A percentile compares a stretch with the other conserved stretches of the same genome.
phyloP scores from a whole-genome alignment of 1,284 basidiomycete genomes.

The Schizopora paradoxa region DNA sequence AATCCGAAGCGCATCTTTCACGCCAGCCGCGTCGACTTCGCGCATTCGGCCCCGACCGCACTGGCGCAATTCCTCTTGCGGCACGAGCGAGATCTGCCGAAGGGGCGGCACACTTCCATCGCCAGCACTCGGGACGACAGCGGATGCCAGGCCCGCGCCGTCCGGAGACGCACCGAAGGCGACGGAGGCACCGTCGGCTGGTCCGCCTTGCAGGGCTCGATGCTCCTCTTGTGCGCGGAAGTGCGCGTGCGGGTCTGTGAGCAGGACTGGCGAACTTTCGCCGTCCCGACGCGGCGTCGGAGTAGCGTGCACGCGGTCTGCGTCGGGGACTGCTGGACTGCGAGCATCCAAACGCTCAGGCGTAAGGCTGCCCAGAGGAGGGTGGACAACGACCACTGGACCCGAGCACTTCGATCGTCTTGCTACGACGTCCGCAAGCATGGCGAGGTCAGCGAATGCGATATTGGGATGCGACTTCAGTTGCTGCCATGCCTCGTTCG shows the following conservation, averaged over 20 bases:
- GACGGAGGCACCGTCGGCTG: neutral
- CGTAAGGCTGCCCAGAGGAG: constrained; percentile 45
- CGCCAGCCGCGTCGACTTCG: constrained; percentile 73
- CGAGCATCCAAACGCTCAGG: constrained; percentile 37
- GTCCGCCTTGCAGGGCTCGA: constrained; percentile 26
- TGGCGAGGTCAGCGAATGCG: constrained; percentile 66
- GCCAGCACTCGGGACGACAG: constrained; percentile 1
- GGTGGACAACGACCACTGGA: constrained; percentile 61
- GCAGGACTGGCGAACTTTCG: constrained; percentile 30
- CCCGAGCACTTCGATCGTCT: constrained; percentile 75
- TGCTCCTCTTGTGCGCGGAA: constrained; percentile 39
- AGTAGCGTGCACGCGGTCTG: too few relatives aligned
- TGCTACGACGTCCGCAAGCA: constrained; percentile 82
- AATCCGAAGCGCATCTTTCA: constrained; percentile 72
- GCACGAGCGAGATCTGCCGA: constrained; percentile 42
- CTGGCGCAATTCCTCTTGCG: constrained; percentile 53
- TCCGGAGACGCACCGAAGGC: neutral
- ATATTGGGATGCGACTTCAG: constrained; percentile 87
- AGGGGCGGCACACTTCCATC: constrained; percentile 32
- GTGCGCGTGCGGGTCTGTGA: constrained; percentile 49
- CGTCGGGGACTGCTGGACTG: constrained; percentile 24
- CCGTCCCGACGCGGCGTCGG: constrained; percentile 18
- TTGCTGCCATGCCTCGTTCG: constrained; percentile 80
- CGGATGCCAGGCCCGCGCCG: neutral
- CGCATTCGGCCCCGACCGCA: constrained; percentile 59